phyloP scores from a whole-genome alignment of 768 basidiomycete genomes.

The Gloeostereum incarnatum region DNA sequence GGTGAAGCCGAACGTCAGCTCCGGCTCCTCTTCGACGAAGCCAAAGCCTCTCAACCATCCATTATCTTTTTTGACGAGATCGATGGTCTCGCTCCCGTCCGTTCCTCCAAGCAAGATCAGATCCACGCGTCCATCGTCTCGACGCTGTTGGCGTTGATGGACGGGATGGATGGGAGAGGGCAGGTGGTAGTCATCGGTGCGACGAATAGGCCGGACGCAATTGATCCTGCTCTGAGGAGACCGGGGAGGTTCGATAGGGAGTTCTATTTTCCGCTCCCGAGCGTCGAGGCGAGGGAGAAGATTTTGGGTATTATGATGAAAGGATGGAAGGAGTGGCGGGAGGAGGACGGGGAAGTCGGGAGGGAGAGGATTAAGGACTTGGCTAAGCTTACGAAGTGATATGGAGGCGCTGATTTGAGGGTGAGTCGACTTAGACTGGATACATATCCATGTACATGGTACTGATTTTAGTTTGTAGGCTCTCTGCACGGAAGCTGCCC shows the following conservation, averaged over 20 bases:
- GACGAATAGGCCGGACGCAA: conserved; percentile 95
- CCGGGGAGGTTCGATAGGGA: conserved; percentile 96
- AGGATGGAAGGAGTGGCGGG: conserved; percentile 77
- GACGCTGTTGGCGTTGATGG: conserved; percentile 94
- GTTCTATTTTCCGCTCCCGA: conserved; percentile 94
- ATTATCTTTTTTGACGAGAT: conserved; percentile 99
- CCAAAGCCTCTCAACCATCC: conserved; percentile 81
- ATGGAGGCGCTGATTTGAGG: conserved; percentile 93
- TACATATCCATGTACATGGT: conserved; percentile 8
- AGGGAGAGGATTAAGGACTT: conserved; percentile 38
- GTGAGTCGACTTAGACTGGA: too few relatives aligned
- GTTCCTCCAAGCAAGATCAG: conserved; percentile 98
- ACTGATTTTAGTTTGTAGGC: conserved; percentile 39
- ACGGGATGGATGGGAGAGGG: conserved; percentile 97
- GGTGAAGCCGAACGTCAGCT: conserved; percentile 97
- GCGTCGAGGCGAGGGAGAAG: conserved; percentile 73
- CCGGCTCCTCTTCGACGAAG: conserved; percentile 92
- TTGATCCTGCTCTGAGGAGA: conserved; percentile 89
- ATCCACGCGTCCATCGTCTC: conserved; percentile 98
- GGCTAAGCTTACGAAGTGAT: conserved; percentile 90
- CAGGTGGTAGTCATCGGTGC: conserved; percentile 98
- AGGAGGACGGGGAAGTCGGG: conserved; percentile 4
- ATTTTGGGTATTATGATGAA: conserved; percentile 87
- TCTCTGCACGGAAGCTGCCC: conserved; percentile 90
- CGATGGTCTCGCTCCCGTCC: conserved; percentile 94